Evolutionary conservation across 305 asterid species (phyloP), one percentile per base, ranked within the genome.

Genomic region (Caryopteris hybrid): DNA sequence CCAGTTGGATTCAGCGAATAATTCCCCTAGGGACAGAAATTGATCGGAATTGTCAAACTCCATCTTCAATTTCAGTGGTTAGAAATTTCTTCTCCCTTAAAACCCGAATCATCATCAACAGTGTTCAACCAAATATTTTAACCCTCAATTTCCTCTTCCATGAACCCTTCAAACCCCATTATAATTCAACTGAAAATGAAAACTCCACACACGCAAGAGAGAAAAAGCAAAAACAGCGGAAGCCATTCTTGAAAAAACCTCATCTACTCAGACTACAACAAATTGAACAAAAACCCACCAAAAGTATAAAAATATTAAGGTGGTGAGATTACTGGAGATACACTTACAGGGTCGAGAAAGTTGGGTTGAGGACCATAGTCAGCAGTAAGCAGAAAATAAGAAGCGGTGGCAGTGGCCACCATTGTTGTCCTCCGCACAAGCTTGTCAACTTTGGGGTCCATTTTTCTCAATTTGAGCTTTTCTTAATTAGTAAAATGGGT

Each of bases 331-430:
- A 6, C 0, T 2, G 13, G 8, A 33, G 22, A 29, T 29, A 27
- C 8, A 63, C 79, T 70, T 79, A 86, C 96, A 25, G 96, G 97
- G 71, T 88, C 96, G 34, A 86, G 90, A 68, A 83, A 85, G 67
- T 71, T 90, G 53, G 97, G 96, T 55, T 83, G 79, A 27, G 92
- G 69, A 34, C 97, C 97, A 67, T 88, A 88, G 46, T 90, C 96
- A 52, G 97, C 96, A 38, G 95, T 90, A 71, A 90, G 85, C 43
- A 90, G 94, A 43, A 90, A 78, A 80, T 90, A 90, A 27, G 97
- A 77, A 71, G 89, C 94, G 11, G 90, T 85, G 0, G 38, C 82
- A n/a, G 94, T 84, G 55, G 96, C 96, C 66, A 90, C 80, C 90
- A 90, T 79, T 8, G 97, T 80, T 38, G 94, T 88, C 79, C 84